A percentile compares a stretch with the other conserved stretches of the same genome.
phyloP scores from a whole-genome alignment of 306 rosid species.

The Corylus avellana region DNA sequence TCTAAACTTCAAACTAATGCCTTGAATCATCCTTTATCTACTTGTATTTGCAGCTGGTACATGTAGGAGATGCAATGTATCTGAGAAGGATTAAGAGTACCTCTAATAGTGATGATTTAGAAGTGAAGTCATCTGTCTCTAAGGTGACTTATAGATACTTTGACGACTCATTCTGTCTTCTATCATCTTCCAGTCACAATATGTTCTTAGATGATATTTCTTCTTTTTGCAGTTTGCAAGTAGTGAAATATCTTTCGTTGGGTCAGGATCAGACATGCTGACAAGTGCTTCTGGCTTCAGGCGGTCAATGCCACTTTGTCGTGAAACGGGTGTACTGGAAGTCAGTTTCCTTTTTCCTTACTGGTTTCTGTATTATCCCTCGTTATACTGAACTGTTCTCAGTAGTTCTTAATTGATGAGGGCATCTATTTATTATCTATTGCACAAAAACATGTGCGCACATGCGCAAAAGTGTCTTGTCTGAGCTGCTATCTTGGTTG shows the following conservation, averaged over 20 bases:
- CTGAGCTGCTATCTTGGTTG: neutral
- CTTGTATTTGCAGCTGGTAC: slow-evolving; percentile 61
- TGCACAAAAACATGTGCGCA: neutral
- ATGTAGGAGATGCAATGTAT: slow-evolving; percentile 56
- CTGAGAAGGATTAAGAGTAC: slow-evolving; percentile 41
- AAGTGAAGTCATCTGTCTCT: slow-evolving; percentile 47
- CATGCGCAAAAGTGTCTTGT: neutral
- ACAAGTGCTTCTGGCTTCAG: slow-evolving; percentile 44
- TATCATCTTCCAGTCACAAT: slow-evolving; percentile 23
- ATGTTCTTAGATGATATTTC: slow-evolving; percentile 9
- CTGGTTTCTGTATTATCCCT: slow-evolving; percentile 12
- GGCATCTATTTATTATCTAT: neutral
- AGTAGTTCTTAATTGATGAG: neutral
- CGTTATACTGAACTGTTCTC: neutral
- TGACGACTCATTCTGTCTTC: slow-evolving; percentile 19
- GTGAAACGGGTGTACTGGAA: slow-evolving; percentile 49
- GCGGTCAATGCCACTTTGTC: slow-evolving; percentile 41
- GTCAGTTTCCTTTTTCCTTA: slow-evolving; percentile 1
- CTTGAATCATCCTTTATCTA: slow-evolving; percentile 26
- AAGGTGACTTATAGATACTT: slow-evolving; percentile 49
- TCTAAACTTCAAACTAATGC: slow-evolving; percentile 24
- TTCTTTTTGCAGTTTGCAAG: slow-evolving; percentile 49
- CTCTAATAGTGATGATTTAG: slow-evolving; percentile 36
- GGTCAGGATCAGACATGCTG: slow-evolving; percentile 45
- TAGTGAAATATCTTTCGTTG: slow-evolving; percentile 48